Conservation (phyloP, 805 yeast genomes). For the Candida pseudoglaebosa region DNA sequence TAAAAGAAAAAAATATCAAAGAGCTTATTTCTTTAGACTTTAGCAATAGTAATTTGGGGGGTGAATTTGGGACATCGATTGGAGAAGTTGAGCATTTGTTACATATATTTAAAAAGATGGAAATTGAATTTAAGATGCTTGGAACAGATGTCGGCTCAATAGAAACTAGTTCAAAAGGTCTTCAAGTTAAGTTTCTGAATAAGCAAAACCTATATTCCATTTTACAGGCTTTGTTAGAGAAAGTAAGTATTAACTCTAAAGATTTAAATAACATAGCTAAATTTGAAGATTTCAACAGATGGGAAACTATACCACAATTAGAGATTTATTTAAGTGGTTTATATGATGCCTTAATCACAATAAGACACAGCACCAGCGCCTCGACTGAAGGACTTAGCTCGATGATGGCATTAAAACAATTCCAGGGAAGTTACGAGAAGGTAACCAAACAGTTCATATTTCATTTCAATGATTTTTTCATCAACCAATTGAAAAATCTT, state of each 20-base stretch:
- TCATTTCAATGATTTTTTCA: slow-evolving; percentile 39
- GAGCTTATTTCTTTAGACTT: slow-evolving; percentile 36
- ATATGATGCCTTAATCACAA: slow-evolving; percentile 61
- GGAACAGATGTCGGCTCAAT: slow-evolving; percentile 66
- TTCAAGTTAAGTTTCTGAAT: slow-evolving; percentile 80
- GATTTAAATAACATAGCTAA: slow-evolving; percentile 46
- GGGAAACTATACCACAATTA: slow-evolving; percentile 38
- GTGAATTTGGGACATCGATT: slow-evolving; percentile 30
- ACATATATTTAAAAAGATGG: slow-evolving; percentile 38
- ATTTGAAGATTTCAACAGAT: slow-evolving; percentile 47
- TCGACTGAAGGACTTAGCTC: slow-evolving; percentile 47
- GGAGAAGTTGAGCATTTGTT: slow-evolving; percentile 34
- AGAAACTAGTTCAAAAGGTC: slow-evolving; percentile 72
- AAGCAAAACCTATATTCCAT: slow-evolving; percentile 72
- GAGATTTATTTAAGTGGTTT: slow-evolving; percentile 57
- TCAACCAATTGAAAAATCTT: slow-evolving; percentile 31
- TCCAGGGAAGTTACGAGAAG: slow-evolving; percentile 54
- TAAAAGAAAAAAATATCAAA: slow-evolving; percentile 61
- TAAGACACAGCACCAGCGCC: slow-evolving; percentile 40
- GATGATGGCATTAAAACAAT: slow-evolving; percentile 71
- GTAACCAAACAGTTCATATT: slow-evolving; percentile 49
- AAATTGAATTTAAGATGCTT: slow-evolving; percentile 37
- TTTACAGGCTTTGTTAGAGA: slow-evolving; percentile 60
- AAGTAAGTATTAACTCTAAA: slow-evolving; percentile 61
- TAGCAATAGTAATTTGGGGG: slow-evolving; percentile 26